Evolutionary conservation across 2,329 filamentous ascomycete species (phyloP).

Genomic region (Xylariaceae sp.): DNA sequence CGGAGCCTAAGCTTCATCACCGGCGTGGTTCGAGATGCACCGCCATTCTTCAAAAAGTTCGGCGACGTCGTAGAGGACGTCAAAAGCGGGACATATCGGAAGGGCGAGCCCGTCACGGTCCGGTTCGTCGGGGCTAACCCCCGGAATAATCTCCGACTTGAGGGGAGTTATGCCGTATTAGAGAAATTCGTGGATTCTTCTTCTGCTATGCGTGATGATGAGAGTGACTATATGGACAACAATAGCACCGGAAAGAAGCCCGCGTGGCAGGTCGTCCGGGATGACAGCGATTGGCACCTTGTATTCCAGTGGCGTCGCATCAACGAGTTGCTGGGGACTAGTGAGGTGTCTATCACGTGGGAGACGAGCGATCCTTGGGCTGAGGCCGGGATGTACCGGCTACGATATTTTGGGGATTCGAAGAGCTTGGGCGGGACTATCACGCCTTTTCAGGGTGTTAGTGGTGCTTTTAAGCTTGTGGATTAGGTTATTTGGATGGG

Average conservation of each 20-base stretch:
- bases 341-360: constrained; percentile 73
- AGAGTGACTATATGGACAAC: constrained; percentile 10
- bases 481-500: constrained; percentile 1
- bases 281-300: constrained; percentile 78
- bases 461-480: constrained; percentile 46
- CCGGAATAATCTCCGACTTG: constrained; percentile 75
- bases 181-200: constrained; percentile 51
- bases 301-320: constrained; percentile 75
- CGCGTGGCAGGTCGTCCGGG: constrained; percentile 63
- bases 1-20: constrained; percentile 73
- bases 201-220: constrained; percentile 10
- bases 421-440: constrained; percentile 63
- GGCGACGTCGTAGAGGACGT: constrained; percentile 61
- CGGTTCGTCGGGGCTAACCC: constrained; percentile 84
- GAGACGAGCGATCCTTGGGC: constrained; percentile 58
- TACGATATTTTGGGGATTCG: constrained; percentile 77
- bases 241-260: neutral
- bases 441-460: constrained; percentile 63
- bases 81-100: constrained; percentile 43
- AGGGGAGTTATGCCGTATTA: constrained; percentile 71
- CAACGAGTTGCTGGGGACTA: constrained; percentile 66
- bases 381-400: constrained; percentile 62
- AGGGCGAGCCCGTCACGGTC: constrained; percentile 58
- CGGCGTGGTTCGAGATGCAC: constrained; percentile 67
- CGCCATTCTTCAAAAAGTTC: constrained; percentile 62